A percentile compares a stretch with the other conserved stretches of the same genome.
phyloP scores from a whole-genome alignment of 2,329 filamentous ascomycete species.

The Stagonosporopsis tanaceti region DNA sequence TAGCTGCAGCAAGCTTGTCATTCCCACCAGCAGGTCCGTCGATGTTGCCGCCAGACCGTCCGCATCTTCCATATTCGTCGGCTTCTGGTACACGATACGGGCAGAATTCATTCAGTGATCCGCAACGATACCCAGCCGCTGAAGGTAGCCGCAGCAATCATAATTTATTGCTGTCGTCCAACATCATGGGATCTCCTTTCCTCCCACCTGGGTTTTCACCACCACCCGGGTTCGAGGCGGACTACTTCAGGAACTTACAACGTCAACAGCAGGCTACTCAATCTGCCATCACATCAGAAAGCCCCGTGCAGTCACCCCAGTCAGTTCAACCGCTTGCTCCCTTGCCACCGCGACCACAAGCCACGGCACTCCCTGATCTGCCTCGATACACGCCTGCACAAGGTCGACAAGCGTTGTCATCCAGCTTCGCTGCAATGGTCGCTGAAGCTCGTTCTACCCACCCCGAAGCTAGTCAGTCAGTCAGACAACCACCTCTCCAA shows the following conservation, averaged over 20 bases:
- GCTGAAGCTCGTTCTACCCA: neutral
- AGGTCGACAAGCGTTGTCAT: neutral
- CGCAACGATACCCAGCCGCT: neutral
- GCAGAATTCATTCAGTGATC: neutral
- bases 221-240: neutral
- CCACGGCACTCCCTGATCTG: neutral
- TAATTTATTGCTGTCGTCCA: neutral
- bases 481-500: neutral
- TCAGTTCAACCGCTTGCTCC: neutral
- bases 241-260: conserved; percentile 4
- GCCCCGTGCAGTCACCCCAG: neutral
- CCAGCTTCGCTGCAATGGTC: neutral
- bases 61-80: neutral
- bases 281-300: neutral
- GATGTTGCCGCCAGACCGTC: neutral
- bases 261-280: conserved; percentile 4
- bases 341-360: neutral
- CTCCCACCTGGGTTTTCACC: neutral
- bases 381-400: neutral
- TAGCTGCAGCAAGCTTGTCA: neutral
- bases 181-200: no score
- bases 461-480: neutral
- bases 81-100: neutral
- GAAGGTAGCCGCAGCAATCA: neutral
- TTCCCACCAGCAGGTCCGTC: neutral